Conservation (phyloP, 176 grass and related monocot genomes). For the Juncus effusus region DNA sequence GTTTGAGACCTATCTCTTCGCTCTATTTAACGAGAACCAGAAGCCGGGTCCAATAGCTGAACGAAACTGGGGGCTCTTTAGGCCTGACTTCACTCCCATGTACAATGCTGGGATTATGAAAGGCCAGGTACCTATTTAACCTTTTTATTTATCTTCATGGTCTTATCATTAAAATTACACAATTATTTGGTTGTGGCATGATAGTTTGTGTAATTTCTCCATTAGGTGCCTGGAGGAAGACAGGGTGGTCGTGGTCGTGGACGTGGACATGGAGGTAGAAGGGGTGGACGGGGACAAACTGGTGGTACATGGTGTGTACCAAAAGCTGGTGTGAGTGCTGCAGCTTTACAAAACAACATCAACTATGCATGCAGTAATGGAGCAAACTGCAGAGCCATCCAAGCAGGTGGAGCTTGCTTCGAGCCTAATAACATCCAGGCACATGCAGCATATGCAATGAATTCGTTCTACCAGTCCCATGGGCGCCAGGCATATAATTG, state of each 20-base stretch:
- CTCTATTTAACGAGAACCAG: conserved; percentile 79
- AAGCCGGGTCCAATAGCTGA: conserved; percentile 89
- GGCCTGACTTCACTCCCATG: conserved; percentile 52
- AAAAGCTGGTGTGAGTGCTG: conserved; percentile 22
- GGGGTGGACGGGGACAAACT: neutral
- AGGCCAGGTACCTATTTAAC: conserved; percentile 22
- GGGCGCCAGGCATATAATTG: conserved; percentile 49
- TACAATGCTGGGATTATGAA: conserved; percentile 80
- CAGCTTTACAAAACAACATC: conserved; percentile 67
- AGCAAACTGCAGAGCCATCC: conserved; percentile 67
- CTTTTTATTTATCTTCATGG: neutral
- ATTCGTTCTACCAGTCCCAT: conserved; percentile 63
- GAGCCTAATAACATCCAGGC: conserved; percentile 69
- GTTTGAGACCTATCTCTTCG: conserved; percentile 84
- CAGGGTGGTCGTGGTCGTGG: neutral
- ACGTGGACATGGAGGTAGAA: neutral
- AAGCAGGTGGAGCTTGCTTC: conserved; percentile 53
- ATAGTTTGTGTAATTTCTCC: too few species aligned
- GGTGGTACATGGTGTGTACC: conserved; percentile 65
- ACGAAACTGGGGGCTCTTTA: conserved; percentile 73
- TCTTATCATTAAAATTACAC: too few species aligned
- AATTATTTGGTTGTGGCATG: too few species aligned
- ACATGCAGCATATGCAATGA: conserved; percentile 89
- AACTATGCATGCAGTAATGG: conserved; percentile 68
- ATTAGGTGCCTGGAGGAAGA: neutral